Evolutionary conservation across 2,329 filamentous ascomycete species (phyloP).

Genomic region (Aureobasidium leucospermi): DNA sequence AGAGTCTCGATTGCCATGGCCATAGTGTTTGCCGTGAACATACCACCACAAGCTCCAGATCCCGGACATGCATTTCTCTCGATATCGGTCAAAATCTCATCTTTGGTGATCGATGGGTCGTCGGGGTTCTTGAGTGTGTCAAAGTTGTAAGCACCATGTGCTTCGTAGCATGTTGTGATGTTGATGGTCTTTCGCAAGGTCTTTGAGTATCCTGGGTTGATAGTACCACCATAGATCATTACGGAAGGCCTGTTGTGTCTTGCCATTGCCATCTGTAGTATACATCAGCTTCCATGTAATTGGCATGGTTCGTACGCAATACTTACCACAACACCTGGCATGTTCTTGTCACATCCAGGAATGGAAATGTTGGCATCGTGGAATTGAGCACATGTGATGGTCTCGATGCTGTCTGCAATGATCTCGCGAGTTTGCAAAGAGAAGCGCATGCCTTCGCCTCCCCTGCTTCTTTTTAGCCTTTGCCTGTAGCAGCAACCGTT

Average conservation of each 20-base stretch:
- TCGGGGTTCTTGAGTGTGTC: conserved; percentile 64
- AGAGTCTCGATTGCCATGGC: conserved; percentile 85
- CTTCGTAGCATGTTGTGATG: conserved; percentile 83
- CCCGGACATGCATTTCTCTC: conserved; percentile 71
- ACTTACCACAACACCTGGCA: conserved; percentile 69
- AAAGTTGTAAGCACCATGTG: conserved; percentile 74
- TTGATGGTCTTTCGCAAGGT: conserved; percentile 75
- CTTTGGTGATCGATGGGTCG: conserved; percentile 59
- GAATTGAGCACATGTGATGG: conserved; percentile 97
- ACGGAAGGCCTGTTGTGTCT: conserved; percentile 86
- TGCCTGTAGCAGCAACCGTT: too few relatives aligned
- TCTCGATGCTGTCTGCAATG: conserved; percentile 97
- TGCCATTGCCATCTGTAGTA: conserved; percentile 65
- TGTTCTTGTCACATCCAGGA: conserved; percentile 98
- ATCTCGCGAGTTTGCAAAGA: conserved; percentile 90
- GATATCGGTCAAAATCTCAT: conserved; percentile 78
- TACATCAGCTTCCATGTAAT: neutral
- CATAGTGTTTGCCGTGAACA: conserved; percentile 96
- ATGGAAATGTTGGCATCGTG: conserved; percentile 95
- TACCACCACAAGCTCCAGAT: conserved; percentile 76
- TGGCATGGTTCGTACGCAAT: too few relatives aligned
- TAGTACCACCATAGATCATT: conserved; percentile 94
- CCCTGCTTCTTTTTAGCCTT: conserved; percentile 49
- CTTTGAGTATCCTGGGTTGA: conserved; percentile 75
- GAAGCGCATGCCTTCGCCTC: conserved; percentile 88